Base-by-base conservation (phyloP, 805 yeast species). In the Ogataea haglerorum region DNA sequence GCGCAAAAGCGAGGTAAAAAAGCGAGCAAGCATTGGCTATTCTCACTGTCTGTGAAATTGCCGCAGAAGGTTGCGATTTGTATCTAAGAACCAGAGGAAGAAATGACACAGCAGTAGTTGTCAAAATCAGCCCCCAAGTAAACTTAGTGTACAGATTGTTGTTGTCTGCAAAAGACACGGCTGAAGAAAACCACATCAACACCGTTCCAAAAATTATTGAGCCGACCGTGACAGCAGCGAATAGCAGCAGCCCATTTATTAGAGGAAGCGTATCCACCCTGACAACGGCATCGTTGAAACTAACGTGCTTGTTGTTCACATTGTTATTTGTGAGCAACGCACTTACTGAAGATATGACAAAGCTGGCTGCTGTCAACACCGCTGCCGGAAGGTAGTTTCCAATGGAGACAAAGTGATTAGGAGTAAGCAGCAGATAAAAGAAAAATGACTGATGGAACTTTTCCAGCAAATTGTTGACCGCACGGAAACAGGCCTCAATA, bases 361-460 rank as follows among this genome's bases (percentile, higher is more conserved):
- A 89, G 1, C 86, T 64, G 4, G 76, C 72, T 1, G 93, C 84
- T 4, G 85, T 63, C 6, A 85, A 65, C 34, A 83, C 81, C 0
- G 95, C 95, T 3, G 91, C 70, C 1, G 98, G 98, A 37, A 93
- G 67, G 58, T 91, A 93, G 14, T 95, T 87, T 4, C 96, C 97
- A 48, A 93, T 90, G 5, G 96, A 87, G 13, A 93, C 95, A 67
- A 93, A 93, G 43, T 74, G 62, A 42, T 73, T 67, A 17, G 97
- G 95, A 0, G 87, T 76, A 36, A 93, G 63, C 64, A 93, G 60
- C 50, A 91, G 71, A 65, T 91, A 93, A 58, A 90, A 93, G 70
- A 93, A 93, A 56, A 89, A 93, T 1, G 96, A 87, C 64, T 93
- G 99, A 63, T 93, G 99, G 64, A 91, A 91, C 60, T 91, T 95